These are phyloP conservation scores for Hyphopichia wangnamkhiaoensis DNA, from an alignment of 1,139 yeast genomes.

Conservation along the genomic window DNA sequence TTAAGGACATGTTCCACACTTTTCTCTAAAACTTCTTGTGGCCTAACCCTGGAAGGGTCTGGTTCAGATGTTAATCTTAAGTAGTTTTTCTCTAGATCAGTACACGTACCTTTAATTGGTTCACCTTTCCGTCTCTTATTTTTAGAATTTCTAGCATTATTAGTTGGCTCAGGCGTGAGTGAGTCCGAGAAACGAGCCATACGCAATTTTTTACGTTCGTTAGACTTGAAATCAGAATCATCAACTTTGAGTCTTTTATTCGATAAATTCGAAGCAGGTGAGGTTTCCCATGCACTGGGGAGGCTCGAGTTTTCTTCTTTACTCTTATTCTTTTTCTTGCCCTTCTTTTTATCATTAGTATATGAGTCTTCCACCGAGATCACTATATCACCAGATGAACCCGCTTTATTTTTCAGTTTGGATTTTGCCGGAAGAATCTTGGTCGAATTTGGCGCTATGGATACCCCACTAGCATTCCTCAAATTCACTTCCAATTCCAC, in stretches of 20 bases:
- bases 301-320: constrained; percentile 6
- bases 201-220: constrained; percentile 45
- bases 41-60: constrained; percentile 81
- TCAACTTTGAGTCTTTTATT: not conserved
- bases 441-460: too few relatives aligned
- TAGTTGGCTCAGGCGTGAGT: constrained; percentile 3
- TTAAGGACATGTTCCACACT: constrained; percentile 57
- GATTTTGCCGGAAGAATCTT: too few relatives aligned
- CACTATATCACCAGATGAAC: too few relatives aligned
- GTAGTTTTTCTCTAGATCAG: constrained; percentile 71
- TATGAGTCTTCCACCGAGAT: constrained; percentile 9
- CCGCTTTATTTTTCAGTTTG: too few relatives aligned
- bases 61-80: constrained; percentile 89
- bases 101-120: constrained; percentile 64
- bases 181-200: constrained; percentile 46
- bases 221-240: constrained; percentile 29
- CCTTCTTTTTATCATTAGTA: constrained; percentile 5
- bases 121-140: constrained; percentile 6
- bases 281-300: not conserved
- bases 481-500: constrained; percentile 15
- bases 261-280: not conserved
- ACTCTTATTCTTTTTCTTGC: constrained; percentile 5
- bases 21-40: constrained; percentile 58
- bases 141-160: not conserved
- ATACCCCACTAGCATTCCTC: too few relatives aligned